Evolutionary conservation across 129 eudicot species (phyloP).

Genomic region (Cynara cardunculus): DNA sequence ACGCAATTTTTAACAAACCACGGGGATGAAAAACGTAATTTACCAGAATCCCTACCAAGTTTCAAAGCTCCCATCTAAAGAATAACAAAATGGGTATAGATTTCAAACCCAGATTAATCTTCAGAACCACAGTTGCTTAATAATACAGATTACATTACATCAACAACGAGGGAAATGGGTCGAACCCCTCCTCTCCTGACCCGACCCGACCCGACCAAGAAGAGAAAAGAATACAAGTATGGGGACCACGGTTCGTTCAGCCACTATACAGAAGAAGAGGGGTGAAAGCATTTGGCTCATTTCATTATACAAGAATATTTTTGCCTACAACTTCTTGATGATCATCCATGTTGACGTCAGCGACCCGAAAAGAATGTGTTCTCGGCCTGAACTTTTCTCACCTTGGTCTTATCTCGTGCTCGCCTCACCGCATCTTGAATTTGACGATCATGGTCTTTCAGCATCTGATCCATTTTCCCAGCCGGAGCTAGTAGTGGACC

Average conservation of each 20-base stretch:
- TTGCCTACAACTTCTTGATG: constrained; percentile 17
- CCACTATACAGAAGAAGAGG: constrained; percentile 28
- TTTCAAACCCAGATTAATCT: background rate
- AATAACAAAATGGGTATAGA: background rate
- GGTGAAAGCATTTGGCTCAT: constrained; percentile 10
- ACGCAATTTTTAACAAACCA: too few species aligned
- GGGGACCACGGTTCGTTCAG: background rate
- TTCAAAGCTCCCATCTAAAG: background rate
- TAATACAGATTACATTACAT: constrained; percentile 14
- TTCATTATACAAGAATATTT: constrained; percentile 17
- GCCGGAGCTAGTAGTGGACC: constrained; percentile 79
- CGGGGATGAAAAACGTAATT: too few species aligned
- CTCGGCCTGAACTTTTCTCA: constrained; percentile 54
- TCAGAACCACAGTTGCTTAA: constrained; percentile 22
- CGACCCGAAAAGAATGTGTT: constrained; percentile 71
- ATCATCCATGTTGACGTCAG: constrained; percentile 19
- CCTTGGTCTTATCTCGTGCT: constrained; percentile 70
- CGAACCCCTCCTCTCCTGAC: constrained; percentile 12
- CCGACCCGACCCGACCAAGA: background rate
- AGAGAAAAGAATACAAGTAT: constrained; percentile 5
- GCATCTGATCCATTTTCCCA: constrained; percentile 70
- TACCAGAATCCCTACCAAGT: too few species aligned
- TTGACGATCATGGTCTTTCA: constrained; percentile 91
- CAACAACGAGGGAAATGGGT: background rate
- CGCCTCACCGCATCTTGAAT: constrained; percentile 91